phyloP scores from a whole-genome alignment of 1,139 yeast species.

The Yamadazyma mexicana region DNA sequence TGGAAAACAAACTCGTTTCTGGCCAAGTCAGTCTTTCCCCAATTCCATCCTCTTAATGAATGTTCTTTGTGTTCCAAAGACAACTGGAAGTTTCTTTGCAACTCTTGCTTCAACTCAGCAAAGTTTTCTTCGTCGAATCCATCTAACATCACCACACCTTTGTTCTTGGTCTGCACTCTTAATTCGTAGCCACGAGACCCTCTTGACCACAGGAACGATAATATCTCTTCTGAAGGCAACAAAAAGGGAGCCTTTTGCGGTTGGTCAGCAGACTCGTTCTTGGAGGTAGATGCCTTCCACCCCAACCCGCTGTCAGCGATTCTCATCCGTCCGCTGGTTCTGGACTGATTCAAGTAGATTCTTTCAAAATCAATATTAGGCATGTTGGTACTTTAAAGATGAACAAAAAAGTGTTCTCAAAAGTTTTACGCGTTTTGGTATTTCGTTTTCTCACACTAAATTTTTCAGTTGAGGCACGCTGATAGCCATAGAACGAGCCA shows the following conservation, averaged over 20 bases:
- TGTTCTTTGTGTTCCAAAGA: conserved; percentile 84
- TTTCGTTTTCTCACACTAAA: neutral
- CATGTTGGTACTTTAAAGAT: conserved; percentile 21
- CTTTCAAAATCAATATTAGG: conserved; percentile 71
- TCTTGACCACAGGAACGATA: conserved; percentile 85
- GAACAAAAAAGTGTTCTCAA: neutral
- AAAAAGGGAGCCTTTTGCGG: conserved; percentile 56
- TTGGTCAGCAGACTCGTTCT: conserved; percentile 45
- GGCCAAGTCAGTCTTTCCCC: conserved; percentile 95
- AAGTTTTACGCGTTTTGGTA: conserved; percentile 3
- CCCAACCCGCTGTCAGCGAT: conserved; percentile 95
- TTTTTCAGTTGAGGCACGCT: conserved; percentile 2
- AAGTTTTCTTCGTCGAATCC: conserved; percentile 89
- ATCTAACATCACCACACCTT: conserved; percentile 84
- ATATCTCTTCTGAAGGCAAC: conserved; percentile 80
- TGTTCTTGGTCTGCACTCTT: conserved; percentile 83
- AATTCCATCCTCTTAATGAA: conserved; percentile 96
- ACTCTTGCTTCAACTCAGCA: conserved; percentile 75
- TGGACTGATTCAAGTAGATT: conserved; percentile 85
- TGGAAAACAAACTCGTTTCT: conserved; percentile 87
- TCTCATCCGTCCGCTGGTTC: conserved; percentile 84
- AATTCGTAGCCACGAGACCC: conserved; percentile 91
- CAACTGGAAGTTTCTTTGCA: conserved; percentile 73
- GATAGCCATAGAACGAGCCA: too few relatives aligned
- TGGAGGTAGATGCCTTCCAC: conserved; percentile 69